phyloP scores from a whole-genome alignment of 2,329 filamentous ascomycete species.

The Achaetomium macrosporum region DNA sequence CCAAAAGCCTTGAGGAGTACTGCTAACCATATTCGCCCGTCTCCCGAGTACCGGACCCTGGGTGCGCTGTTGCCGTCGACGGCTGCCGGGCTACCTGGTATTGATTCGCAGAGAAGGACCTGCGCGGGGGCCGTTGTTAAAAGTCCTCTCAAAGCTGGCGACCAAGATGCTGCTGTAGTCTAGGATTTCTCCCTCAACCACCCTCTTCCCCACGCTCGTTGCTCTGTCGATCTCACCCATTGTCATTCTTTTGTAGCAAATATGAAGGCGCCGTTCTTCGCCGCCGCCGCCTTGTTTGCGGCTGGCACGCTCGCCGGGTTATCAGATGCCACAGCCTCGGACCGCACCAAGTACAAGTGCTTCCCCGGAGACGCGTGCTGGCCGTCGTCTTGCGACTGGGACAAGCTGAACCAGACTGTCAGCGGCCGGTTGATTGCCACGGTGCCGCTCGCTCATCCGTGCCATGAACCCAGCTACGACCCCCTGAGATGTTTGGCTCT shows the following conservation, averaged over 20 bases:
- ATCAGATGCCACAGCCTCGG: not conserved
- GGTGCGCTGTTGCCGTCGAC: not conserved
- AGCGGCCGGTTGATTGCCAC: constrained; percentile 40
- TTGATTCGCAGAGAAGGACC: too few relatives aligned
- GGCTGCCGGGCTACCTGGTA: not conserved
- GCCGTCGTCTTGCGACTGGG: constrained; percentile 40
- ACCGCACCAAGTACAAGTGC: constrained; percentile 34
- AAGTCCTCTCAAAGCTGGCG: too few relatives aligned
- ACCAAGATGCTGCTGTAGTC: constrained; percentile 2
- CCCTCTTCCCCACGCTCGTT: constrained; percentile 5
- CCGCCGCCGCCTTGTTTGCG: constrained; percentile 13
- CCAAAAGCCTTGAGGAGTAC: constrained; percentile 32
- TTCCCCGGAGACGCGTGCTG: constrained; percentile 46
- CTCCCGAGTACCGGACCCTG: too few relatives aligned
- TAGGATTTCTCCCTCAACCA: not conserved
- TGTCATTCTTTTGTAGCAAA: constrained; percentile 7
- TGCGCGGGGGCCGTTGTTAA: too few relatives aligned
- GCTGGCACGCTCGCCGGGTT: constrained; percentile 8
- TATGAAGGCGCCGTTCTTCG: constrained; percentile 19
- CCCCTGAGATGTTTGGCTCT: constrained; percentile 38
- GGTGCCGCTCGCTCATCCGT: constrained; percentile 36
- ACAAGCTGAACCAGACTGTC: constrained; percentile 42
- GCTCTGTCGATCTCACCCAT: not conserved
- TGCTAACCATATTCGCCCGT: not conserved
- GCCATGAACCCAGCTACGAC: constrained; percentile 39